Conservation (phyloP, 768 basidiomycete genomes). For the Boletus speciosus region DNA sequence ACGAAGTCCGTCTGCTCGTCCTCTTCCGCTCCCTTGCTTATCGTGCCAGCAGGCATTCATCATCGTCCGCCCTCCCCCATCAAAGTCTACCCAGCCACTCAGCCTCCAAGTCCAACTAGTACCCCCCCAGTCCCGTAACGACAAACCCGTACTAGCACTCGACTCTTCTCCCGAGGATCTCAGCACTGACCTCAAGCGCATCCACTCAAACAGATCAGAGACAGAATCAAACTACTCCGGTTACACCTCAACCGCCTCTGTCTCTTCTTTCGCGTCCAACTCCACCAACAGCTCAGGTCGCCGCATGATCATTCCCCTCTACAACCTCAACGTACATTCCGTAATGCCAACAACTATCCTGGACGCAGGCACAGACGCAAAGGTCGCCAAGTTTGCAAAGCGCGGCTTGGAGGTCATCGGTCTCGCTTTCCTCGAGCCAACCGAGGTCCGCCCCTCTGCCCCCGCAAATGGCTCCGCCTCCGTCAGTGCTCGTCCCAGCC, state of each 20-base stretch:
- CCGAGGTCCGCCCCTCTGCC: conserved; percentile 58
- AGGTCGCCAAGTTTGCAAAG: conserved; percentile 73
- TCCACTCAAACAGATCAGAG: conserved; percentile 51
- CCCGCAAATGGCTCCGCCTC: conserved; percentile 9
- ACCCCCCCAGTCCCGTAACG: conserved; percentile 48
- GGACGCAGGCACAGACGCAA: conserved; percentile 86
- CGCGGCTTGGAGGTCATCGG: conserved; percentile 76
- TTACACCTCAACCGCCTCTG: conserved; percentile 44
- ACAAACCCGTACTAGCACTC: conserved; percentile 42
- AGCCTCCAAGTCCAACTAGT: conserved; percentile 93
- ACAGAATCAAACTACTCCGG: conserved; percentile 39
- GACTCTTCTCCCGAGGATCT: conserved; percentile 37
- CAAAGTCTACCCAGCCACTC: conserved; percentile 79
- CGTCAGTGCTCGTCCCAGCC: conserved; percentile 29
- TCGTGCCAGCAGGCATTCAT: conserved; percentile 67
- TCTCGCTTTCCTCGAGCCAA: conserved; percentile 73
- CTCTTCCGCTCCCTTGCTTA: conserved; percentile 7
- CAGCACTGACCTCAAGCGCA: conserved; percentile 26
- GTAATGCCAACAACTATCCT: conserved; percentile 83
- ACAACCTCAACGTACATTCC: conserved; percentile 85
- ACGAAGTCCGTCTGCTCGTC: conserved; percentile 41
- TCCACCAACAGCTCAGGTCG: conserved; percentile 47
- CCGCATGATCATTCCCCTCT: conserved; percentile 80
- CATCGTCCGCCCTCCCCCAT: conserved; percentile 86
- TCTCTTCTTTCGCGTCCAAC: conserved; percentile 40